These are phyloP conservation scores for Urostyla sp. DNA, from an alignment of 73 alveolate genomes.

Conservation along the genomic window DNA sequence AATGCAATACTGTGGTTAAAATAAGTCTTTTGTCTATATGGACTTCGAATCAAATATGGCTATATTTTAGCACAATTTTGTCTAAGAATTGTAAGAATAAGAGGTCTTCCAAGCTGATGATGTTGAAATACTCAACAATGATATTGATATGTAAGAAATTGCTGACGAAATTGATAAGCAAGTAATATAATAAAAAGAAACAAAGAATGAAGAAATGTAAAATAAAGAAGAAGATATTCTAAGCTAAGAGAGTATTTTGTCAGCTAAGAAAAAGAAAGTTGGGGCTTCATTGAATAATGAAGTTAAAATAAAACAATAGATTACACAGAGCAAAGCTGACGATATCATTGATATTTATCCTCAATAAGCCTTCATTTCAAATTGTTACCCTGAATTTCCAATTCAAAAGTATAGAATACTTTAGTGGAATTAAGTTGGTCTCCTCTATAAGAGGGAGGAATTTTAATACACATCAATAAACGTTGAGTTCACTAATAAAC, in stretches of 20 bases:
- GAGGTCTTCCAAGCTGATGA: background rate
- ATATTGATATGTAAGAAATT: background rate
- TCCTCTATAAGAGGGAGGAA: constrained; percentile 43
- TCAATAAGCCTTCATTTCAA: constrained; percentile 48
- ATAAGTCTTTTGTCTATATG: constrained; percentile 45
- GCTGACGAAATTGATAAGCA: too few species aligned
- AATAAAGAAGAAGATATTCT: background rate
- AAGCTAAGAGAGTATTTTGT: background rate
- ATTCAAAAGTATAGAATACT: constrained; percentile 36
- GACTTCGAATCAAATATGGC: constrained; percentile 45
- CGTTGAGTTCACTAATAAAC: constrained; percentile 62
- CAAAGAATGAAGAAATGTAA: background rate
- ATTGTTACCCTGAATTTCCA: constrained; percentile 23
- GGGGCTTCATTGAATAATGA: constrained; percentile 4
- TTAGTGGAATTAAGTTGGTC: constrained; percentile 64
- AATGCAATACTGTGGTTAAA: constrained; percentile 1
- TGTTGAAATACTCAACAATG: background rate
- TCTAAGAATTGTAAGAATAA: too few species aligned
- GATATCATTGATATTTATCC: constrained; percentile 57
- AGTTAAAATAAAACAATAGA: background rate
- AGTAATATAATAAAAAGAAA: too few species aligned
- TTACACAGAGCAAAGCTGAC: constrained; percentile 44
- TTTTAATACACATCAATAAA: constrained; percentile 42
- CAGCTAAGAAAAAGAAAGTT: background rate
- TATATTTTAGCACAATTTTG: constrained; percentile 36